A percentile compares a stretch with the other conserved stretches of the same genome.
Conservation (phyloP, 2,329 filamentous ascomycete genomes). For the Botrytis medusae region DNA sequence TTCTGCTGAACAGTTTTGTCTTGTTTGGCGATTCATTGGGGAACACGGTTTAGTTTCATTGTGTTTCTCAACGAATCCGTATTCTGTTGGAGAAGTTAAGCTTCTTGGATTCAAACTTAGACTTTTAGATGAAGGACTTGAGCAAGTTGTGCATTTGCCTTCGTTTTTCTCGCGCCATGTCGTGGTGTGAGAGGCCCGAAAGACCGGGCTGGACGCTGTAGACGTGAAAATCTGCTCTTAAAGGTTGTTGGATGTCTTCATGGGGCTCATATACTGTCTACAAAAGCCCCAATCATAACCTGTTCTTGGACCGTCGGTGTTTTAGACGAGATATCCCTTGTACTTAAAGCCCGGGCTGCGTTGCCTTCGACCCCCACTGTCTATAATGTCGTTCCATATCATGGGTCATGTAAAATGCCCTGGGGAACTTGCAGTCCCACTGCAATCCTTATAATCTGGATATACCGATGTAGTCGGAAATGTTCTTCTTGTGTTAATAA, state of each 20-base stretch:
- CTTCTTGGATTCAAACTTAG: neutral
- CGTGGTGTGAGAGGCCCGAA: neutral
- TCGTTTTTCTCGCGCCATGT: neutral
- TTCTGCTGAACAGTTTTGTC: neutral
- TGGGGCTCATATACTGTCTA: neutral
- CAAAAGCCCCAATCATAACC: neutral
- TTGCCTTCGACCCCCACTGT: neutral
- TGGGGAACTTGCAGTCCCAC: neutral
- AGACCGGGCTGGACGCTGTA: too few species aligned
- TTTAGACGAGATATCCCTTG: too few species aligned
- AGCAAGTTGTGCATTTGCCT: neutral
- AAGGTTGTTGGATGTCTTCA: neutral
- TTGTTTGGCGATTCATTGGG: neutral
- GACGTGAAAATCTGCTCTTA: neutral
- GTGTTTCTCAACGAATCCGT: neutral
- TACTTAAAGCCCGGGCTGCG: neutral
- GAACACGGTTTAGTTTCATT: neutral
- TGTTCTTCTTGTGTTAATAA: neutral
- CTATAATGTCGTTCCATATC: neutral
- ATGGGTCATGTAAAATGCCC: neutral
- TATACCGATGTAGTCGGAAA: neutral
- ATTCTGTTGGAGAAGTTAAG: too few species aligned
- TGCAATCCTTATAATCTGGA: neutral
- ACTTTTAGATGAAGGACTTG: neutral
- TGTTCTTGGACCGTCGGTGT: neutral